phyloP scores from a whole-genome alignment of 805 yeast genomes.

The Maudiozyma serrabonitensis region DNA sequence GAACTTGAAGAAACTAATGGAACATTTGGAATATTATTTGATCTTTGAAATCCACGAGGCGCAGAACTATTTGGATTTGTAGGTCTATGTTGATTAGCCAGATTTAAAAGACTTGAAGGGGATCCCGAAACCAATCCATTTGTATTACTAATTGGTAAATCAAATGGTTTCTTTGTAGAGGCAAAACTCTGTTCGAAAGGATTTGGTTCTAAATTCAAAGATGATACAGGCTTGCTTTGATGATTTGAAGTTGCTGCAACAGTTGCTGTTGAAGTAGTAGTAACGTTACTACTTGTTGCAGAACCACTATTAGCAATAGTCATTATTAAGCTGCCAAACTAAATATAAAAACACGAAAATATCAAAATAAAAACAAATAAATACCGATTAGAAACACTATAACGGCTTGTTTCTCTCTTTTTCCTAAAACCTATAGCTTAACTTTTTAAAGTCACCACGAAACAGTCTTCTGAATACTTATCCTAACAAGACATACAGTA shows the following conservation, averaged over 20 bases:
- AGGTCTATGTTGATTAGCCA: not conserved
- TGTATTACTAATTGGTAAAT: not conserved
- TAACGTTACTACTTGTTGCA: not conserved
- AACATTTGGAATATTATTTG: not conserved
- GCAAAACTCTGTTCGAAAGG: slow-evolving; percentile 95
- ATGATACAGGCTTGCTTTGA: slow-evolving; percentile 7
- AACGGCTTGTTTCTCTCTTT: too few species aligned
- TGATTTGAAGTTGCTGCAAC: not conserved
- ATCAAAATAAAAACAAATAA: too few species aligned
- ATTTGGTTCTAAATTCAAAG: slow-evolving; percentile 81
- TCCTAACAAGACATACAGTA: too few species aligned
- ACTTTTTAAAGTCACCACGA: too few species aligned
- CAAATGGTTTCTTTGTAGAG: slow-evolving; percentile 28
- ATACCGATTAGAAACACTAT: too few species aligned
- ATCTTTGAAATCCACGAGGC: not conserved
- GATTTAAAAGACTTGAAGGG: not conserved
- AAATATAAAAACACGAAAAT: too few species aligned
- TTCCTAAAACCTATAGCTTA: too few species aligned
- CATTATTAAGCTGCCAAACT: not conserved
- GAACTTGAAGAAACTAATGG: not conserved
- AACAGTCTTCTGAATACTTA: too few species aligned
- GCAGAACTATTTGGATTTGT: not conserved
- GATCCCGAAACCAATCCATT: not conserved
- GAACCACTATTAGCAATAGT: not conserved
- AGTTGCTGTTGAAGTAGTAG: not conserved